Evolutionary conservation across 306 rosid genomes (phyloP), one percentile per base, ranked within the genome.

Genomic region (Gastrolobium bilobum): DNA sequence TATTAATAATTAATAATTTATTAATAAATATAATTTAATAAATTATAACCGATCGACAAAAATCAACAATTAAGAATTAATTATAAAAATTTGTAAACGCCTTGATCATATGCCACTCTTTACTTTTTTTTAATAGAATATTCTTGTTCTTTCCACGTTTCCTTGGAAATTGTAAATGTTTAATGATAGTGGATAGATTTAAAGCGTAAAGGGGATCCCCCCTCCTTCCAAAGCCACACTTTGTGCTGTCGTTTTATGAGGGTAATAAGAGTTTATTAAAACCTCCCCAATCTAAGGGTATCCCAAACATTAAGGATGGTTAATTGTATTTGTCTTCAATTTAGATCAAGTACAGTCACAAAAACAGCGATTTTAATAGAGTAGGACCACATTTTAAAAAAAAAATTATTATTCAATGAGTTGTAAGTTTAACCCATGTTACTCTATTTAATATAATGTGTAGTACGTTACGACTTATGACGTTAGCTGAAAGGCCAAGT

Each of bases 301-400:
- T 9, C 40, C 39, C 6, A 31, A 33, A n/a, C 9, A 73, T 72
- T 37, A 20, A 38, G 30, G 42, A n/a, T 29, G 15, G 38, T 29
- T 73, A 11, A 56, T 29, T 58, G 53, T 11, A 29, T 30, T 31
- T 57, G 35, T 2, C 48, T 47, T 46, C 29, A 75, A 47, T 44
- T 60, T 59, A 43, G 79, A 38, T 4, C 48, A 60, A 31, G 47
- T 44, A 11, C 79, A 56, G 61, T 34, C 39, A 50, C 34, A 71
- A 60, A 68, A 68, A 38, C 26, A 31, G 13, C 4, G 2, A 10
- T 10, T 14, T 78, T 60, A 29, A 57, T 34, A 61, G 4, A 33
- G 51, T 33, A 14, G 26, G 26, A 20, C 26, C 26, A 20, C 26
- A 20, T 20, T 20, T 20, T 0, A 20, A 20, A 20, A 20, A 20